Evolutionary conservation across 352 stramenopile genomes (phyloP), one percentile per base, ranked within the genome.

Genomic region (Phytophthora palmivora): DNA sequence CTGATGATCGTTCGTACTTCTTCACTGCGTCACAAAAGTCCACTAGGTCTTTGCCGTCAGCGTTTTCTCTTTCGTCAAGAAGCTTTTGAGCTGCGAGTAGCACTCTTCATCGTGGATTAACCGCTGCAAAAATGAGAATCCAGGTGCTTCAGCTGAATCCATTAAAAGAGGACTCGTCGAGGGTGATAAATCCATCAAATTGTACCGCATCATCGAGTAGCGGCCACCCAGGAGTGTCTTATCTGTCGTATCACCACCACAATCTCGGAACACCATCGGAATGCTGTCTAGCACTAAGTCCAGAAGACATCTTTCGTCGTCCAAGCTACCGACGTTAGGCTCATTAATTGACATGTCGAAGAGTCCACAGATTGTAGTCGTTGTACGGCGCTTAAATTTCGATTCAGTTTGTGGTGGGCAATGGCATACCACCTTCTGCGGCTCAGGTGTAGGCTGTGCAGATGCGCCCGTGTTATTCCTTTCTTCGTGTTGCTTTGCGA

Each of bases 91-190:
- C 54, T 93, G 84, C 15, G 82, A 75, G 36, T 94, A 96, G 58
- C 87, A 96, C 45, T 96, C 87, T 78, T 96, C 87, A 43, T 96
- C 87, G 49, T 96, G 87, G 49, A 96, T 88, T 1, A 96, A 69
- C 0, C 87, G 82, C 70, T 96, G 85, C n/a, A 96, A 52, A 57
- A 96, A 96, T 24, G 83, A 92, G 58, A 94, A 96, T 9, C 85
- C 87, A 8, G 75, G 50, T 5, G 80, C 74, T 48, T 92, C 81
- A 0, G 79, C 69, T 2, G 85, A 76, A 44, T 94, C 87, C 41
- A 83, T 80, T 9, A 88, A 30, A 18, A 94, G 68, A 22, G 85
- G 87, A 30, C 62, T 85, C 22, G 66, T 74, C 9, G 65, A 67
- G 1, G 66, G 61, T 1, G 45, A 52, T 24, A 84, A 63, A 39